phyloP scores from a whole-genome alignment of 2,329 filamentous ascomycete genomes.

The Massarina eburnea region DNA sequence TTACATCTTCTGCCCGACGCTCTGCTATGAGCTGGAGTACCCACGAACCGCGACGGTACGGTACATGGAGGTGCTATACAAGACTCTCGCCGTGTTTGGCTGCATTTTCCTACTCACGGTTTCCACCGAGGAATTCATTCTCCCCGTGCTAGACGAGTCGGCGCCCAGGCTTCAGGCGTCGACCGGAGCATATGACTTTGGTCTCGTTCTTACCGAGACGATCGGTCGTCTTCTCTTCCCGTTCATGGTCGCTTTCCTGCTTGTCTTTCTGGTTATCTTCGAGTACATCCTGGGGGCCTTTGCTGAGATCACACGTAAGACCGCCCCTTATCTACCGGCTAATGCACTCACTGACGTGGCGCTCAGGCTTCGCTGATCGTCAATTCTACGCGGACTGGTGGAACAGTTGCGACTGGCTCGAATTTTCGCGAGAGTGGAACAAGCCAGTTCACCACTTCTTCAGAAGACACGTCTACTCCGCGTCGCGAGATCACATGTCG shows the following conservation, averaged over 20 bases:
- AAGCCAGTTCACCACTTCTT: constrained; percentile 97
- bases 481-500: constrained; percentile 74
- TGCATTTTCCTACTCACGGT: constrained; percentile 94
- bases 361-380: constrained; percentile 75
- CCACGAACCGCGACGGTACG: constrained; percentile 74
- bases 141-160: constrained; percentile 81
- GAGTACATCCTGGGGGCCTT: constrained; percentile 95
- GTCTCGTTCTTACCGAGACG: constrained; percentile 82
- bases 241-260: constrained; percentile 92
- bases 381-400: constrained; percentile 85
- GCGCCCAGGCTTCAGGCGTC: constrained; percentile 54
- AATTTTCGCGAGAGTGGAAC: constrained; percentile 95
- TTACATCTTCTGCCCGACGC: constrained; percentile 86
- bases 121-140: constrained; percentile 91
- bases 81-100: constrained; percentile 86
- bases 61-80: constrained; percentile 80
- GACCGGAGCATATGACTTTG: constrained; percentile 62
- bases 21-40: constrained; percentile 98
- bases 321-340: background rate
- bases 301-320: constrained; percentile 77
- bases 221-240: constrained; percentile 92
- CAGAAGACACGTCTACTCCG: constrained; percentile 88
- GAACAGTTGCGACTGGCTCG: constrained; percentile 83
- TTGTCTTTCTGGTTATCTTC: constrained; percentile 97
- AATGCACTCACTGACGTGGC: constrained; percentile 7